These are phyloP conservation scores for Paramecium bursaria DNA, from an alignment of 73 alveolate genomes.

Conservation along the genomic window DNA sequence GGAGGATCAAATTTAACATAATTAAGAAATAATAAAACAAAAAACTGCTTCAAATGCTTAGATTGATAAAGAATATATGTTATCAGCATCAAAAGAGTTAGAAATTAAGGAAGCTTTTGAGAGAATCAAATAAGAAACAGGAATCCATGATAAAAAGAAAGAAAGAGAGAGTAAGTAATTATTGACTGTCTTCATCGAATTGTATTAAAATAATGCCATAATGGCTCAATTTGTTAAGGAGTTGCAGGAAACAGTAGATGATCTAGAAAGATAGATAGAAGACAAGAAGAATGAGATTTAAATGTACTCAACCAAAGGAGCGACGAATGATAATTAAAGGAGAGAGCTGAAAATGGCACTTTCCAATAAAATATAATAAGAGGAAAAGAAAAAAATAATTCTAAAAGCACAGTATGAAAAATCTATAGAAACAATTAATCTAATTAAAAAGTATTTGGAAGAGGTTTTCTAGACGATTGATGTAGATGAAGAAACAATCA, in stretches of 20 bases:
- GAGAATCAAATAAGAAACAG: slow-evolving; percentile 70
- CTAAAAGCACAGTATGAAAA: slow-evolving; percentile 70
- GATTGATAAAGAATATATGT: slow-evolving; percentile 70
- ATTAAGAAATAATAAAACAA: slow-evolving; percentile 64
- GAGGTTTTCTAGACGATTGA: slow-evolving; percentile 66
- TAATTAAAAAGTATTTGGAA: slow-evolving; percentile 68
- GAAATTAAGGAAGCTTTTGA: slow-evolving; percentile 71
- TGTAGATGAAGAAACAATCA: slow-evolving; percentile 68
- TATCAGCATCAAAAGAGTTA: slow-evolving; percentile 63
- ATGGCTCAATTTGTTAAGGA: slow-evolving; percentile 69
- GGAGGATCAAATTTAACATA: slow-evolving; percentile 61
- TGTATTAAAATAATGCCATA: slow-evolving; percentile 62
- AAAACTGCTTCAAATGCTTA: slow-evolving; percentile 65
- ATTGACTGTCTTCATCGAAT: slow-evolving; percentile 64
- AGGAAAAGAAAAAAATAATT: slow-evolving; percentile 67
- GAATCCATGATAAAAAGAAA: slow-evolving; percentile 66
- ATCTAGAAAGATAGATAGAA: slow-evolving; percentile 64
- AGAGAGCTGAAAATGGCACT: slow-evolving; percentile 68
- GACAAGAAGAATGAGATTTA: slow-evolving; percentile 64
- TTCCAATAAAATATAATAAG: slow-evolving; percentile 61
- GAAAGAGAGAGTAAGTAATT: slow-evolving; percentile 69
- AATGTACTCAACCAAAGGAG: slow-evolving; percentile 71
- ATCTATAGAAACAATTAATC: slow-evolving; percentile 67
- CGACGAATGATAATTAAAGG: slow-evolving; percentile 70
- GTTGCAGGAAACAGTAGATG: slow-evolving; percentile 68